phyloP scores from a whole-genome alignment of 371 early-diverging fungal genomes.

The Rhizopus stolonifer region DNA sequence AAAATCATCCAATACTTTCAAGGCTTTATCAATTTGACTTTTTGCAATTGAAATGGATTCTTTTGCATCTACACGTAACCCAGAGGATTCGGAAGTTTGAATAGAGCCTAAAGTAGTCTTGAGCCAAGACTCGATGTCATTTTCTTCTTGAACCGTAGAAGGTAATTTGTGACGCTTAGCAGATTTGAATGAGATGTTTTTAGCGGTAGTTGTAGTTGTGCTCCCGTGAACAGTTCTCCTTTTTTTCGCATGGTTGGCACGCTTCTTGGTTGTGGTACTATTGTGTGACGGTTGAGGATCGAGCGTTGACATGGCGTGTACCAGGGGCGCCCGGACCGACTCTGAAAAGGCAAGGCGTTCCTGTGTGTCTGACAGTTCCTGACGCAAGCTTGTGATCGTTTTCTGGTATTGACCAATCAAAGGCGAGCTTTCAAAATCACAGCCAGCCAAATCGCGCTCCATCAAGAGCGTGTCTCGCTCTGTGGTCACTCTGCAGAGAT shows the following conservation, averaged over 20 bases:
- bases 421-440: conserved; percentile 20
- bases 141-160: conserved; percentile 1
- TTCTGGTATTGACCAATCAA: conserved; percentile 51
- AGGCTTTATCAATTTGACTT: conserved; percentile 53
- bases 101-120: conserved; percentile 22
- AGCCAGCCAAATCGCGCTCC: conserved; percentile 38
- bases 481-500: conserved; percentile 49
- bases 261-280: conserved; percentile 4
- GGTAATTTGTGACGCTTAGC: conserved; percentile 21
- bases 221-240: conserved; percentile 21
- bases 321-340: conserved; percentile 29
- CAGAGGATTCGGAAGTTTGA: conserved; percentile 21
- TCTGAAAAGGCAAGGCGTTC: conserved; percentile 27
- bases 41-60: conserved; percentile 54
- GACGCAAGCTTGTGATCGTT: conserved; percentile 44
- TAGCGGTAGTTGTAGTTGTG: conserved; percentile 16
- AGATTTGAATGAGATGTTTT: conserved; percentile 31
- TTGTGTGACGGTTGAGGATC: conserved; percentile 9
- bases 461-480: conserved; percentile 59
- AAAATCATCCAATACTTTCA: conserved; percentile 47
- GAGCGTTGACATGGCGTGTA: conserved; percentile 30
- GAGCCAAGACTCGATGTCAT: conserved; percentile 24
- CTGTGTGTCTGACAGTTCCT: conserved; percentile 37
- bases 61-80: conserved; percentile 33
- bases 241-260: conserved; percentile 15